phyloP scores from a whole-genome alignment of 2,329 filamentous ascomycete species.

The Fusarium haematococcum region DNA sequence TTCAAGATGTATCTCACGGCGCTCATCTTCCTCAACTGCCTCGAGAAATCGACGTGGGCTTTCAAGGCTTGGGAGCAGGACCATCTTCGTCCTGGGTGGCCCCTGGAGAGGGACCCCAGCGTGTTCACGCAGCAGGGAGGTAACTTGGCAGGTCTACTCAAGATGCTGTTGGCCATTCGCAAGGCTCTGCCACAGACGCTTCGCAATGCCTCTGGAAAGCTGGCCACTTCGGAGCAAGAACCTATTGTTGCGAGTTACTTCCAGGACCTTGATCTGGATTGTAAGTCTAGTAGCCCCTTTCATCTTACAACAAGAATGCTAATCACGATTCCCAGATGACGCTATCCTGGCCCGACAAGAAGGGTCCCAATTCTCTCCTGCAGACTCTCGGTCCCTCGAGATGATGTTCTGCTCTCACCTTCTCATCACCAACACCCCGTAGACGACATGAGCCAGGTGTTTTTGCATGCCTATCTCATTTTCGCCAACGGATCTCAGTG shows the following conservation, averaged over 20 bases:
- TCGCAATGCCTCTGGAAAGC: slow-evolving; percentile 59
- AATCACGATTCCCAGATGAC: slow-evolving; percentile 43
- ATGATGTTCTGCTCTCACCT: slow-evolving; percentile 63
- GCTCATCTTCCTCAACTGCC: slow-evolving; percentile 72
- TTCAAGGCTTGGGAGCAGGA: slow-evolving; percentile 77
- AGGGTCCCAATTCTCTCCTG: slow-evolving; percentile 62
- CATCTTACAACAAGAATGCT: background rate
- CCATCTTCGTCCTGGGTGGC: slow-evolving; percentile 70
- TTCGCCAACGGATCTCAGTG: background rate
- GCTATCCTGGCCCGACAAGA: slow-evolving; percentile 59
- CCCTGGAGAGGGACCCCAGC: slow-evolving; percentile 67
- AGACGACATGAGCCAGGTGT: background rate
- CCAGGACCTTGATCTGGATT: slow-evolving; percentile 66
- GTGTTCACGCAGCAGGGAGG: slow-evolving; percentile 70
- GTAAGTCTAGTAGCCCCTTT: slow-evolving; percentile 56
- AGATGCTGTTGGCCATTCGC: slow-evolving; percentile 72
- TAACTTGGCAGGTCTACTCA: slow-evolving; percentile 67
- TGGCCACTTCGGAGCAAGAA: slow-evolving; percentile 61
- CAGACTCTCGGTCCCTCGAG: slow-evolving; percentile 63
- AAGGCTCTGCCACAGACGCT: slow-evolving; percentile 68
- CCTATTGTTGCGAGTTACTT: slow-evolving; percentile 64
- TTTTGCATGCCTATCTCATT: background rate
- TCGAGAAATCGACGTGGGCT: slow-evolving; percentile 76
- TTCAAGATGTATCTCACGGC: slow-evolving; percentile 72
- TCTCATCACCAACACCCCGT: slow-evolving; percentile 53